Evolutionary conservation across 352 stramenopile species (phyloP).

Genomic region (Pythium brassicae): DNA sequence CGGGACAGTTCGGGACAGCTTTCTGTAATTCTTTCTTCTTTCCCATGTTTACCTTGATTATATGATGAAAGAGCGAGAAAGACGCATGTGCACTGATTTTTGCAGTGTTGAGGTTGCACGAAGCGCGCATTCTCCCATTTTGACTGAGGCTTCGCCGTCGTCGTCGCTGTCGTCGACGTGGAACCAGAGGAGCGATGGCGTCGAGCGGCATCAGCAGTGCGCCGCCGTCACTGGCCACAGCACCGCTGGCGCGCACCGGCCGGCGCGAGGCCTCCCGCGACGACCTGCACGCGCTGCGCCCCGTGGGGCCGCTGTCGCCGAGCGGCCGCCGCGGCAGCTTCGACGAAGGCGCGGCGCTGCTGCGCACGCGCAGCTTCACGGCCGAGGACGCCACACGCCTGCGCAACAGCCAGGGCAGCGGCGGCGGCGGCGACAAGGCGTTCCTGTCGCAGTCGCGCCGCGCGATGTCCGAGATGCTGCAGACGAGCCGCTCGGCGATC

Average conservation of each 20-base stretch:
- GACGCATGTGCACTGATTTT: too few relatives aligned
- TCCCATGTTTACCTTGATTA: too few relatives aligned
- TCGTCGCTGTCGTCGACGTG: neutral
- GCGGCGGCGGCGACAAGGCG: conserved; percentile 22
- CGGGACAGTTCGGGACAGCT: too few relatives aligned
- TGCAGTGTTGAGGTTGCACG: too few relatives aligned
- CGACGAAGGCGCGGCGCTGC: conserved; percentile 11
- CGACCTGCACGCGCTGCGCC: conserved; percentile 37
- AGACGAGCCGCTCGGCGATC: conserved; percentile 46
- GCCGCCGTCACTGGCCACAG: neutral
- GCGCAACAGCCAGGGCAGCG: neutral
- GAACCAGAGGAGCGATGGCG: neutral
- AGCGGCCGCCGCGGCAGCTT: conserved; percentile 15
- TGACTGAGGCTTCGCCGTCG: too few relatives aligned
- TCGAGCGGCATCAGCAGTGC: neutral
- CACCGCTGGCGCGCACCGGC: neutral
- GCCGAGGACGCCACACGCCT: conserved; percentile 63
- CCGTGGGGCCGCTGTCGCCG: conserved; percentile 45
- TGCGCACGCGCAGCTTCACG: conserved; percentile 63
- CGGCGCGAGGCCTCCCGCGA: conserved; percentile 36
- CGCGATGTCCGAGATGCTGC: conserved; percentile 36
- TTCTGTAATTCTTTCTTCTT: too few relatives aligned
- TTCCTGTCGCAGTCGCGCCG: conserved; percentile 27
- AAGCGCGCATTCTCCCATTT: too few relatives aligned
- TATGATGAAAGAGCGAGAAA: neutral